Evolutionary conservation across 2,329 filamentous ascomycete species (phyloP).

Genomic region (Aspergillus intermedius): DNA sequence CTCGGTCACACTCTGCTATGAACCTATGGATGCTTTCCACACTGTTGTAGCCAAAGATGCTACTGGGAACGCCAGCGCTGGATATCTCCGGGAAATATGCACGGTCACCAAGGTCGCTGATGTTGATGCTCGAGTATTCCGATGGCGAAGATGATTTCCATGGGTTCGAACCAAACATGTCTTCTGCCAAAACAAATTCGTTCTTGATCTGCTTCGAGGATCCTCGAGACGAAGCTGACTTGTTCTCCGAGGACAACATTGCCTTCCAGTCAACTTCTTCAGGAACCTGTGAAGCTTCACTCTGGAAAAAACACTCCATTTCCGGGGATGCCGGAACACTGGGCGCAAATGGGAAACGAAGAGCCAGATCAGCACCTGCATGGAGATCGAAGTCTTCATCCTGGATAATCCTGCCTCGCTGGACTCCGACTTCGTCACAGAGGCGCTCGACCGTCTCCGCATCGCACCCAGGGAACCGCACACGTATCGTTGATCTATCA

Average conservation of each 20-base stretch:
- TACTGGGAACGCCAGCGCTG: conserved; percentile 28
- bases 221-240: conserved; percentile 17
- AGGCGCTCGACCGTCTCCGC: conserved; percentile 71
- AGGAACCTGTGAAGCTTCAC: conserved; percentile 27
- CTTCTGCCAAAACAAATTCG: conserved; percentile 36
- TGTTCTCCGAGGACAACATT: conserved; percentile 46
- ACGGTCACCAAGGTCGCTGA: conserved; percentile 44
- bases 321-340: conserved; percentile 44
- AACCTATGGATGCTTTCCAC: conserved; percentile 62
- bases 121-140: conserved; percentile 53
- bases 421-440: conserved; percentile 80
- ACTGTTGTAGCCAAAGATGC: conserved; percentile 52
- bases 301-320: conserved; percentile 37
- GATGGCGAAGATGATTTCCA: conserved; percentile 47
- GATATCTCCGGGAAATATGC: conserved; percentile 34
- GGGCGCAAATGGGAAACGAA: conserved; percentile 82
- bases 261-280: conserved; percentile 50
- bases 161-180: conserved; percentile 45
- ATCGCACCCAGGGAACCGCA: conserved; percentile 89
- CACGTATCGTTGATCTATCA: conserved; percentile 59
- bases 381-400: conserved; percentile 67
- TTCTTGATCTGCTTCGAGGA: conserved; percentile 19
- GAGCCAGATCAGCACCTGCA: conserved; percentile 63
- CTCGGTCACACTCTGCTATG: conserved; percentile 56
- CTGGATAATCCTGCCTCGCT: conserved; percentile 69